Evolutionary conservation across 768 basidiomycete genomes (phyloP), one percentile per base, ranked within the genome.

Genomic region (Tulasnella calospora): DNA sequence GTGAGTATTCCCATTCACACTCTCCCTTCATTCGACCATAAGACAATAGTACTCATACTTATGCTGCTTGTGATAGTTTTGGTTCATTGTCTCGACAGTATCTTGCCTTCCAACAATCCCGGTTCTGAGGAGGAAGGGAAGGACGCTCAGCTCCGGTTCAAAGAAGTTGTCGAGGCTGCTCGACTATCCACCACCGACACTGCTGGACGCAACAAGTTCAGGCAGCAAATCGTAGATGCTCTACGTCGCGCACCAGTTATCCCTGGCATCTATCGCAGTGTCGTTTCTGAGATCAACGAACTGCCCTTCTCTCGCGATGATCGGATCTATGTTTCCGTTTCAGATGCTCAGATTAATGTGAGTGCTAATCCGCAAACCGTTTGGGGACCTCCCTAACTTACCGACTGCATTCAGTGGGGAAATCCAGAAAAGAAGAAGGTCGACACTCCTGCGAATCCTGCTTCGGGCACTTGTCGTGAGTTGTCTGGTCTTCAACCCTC

Each of bases 241-340:
- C 83, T 93, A 79, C 89, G 92, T 93, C 75, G 93, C 72, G 90
- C 92, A 67, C 92, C 93, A 13, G 88, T 90, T 3, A 90, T 94
- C 86, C 88, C 87, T 76, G 92, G 93, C 76, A 88, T 89, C 41
- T 90, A 88, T 81, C 91, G 91, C 82, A 80, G 89, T 84, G 12
- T 36, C 36, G 27, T 79, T 41, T 76, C 57, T 72, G 86, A 89
- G 0, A 81, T 91, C 41, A 86, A 86, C 79, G 85, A 84, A 4
- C 82, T 87, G 19, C 81, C 81, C 1, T 82, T 90, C 71, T 85
- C 84, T 76, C 85, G 89, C 80, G 87, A 85, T 23, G 87, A 90
- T 70, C 86, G 86, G 5, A 82, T 94, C 27, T 94, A 92, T 82
- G 82, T 93, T 70, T 86, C 94, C 82, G 84, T 93, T 36, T 86